Evolutionary conservation across 2,329 filamentous ascomycete genomes (phyloP).

Genomic region (Cladophialophora yegresii): DNA sequence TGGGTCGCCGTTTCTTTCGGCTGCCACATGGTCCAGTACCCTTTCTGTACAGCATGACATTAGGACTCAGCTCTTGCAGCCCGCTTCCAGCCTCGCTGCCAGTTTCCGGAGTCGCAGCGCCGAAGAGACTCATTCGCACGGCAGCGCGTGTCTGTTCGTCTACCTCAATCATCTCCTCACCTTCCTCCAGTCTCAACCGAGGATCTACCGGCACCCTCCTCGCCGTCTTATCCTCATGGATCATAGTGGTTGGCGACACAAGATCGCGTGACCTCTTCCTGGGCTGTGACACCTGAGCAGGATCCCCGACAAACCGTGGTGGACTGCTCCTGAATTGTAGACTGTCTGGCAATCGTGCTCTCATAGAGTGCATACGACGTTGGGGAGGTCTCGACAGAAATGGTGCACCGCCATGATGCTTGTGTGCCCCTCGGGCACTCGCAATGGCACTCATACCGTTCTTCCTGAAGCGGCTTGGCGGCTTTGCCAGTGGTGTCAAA

Average conservation of each 20-base stretch:
- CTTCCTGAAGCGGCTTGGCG: constrained; percentile 33
- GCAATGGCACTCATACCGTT: constrained; percentile 33
- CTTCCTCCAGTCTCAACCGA: constrained; percentile 26
- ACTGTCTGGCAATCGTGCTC: constrained; percentile 19
- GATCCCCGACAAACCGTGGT: constrained; percentile 21
- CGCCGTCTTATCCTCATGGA: constrained; percentile 18
- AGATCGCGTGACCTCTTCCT: constrained; percentile 27
- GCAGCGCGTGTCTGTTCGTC: constrained; percentile 35
- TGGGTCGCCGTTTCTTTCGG: constrained; percentile 35
- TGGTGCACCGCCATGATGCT: constrained; percentile 27
- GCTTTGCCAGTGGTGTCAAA: constrained; percentile 34
- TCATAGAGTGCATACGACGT: constrained; percentile 12
- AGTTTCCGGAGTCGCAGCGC: constrained; percentile 17
- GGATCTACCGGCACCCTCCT: constrained; percentile 17
- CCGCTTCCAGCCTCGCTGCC: constrained; percentile 13
- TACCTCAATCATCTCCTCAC: constrained; percentile 32
- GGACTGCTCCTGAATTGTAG: constrained; percentile 36
- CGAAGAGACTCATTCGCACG: constrained; percentile 33
- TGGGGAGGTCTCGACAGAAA: constrained; percentile 17
- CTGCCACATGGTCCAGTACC: constrained; percentile 18
- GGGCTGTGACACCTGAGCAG: constrained; percentile 4
- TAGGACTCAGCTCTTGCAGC: constrained; percentile 35
- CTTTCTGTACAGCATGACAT: constrained; percentile 33
- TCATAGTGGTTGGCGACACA: constrained; percentile 16
- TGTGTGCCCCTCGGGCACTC: constrained; percentile 29